phyloP scores from a whole-genome alignment of 768 basidiomycete species.

The Suillus decipiens region DNA sequence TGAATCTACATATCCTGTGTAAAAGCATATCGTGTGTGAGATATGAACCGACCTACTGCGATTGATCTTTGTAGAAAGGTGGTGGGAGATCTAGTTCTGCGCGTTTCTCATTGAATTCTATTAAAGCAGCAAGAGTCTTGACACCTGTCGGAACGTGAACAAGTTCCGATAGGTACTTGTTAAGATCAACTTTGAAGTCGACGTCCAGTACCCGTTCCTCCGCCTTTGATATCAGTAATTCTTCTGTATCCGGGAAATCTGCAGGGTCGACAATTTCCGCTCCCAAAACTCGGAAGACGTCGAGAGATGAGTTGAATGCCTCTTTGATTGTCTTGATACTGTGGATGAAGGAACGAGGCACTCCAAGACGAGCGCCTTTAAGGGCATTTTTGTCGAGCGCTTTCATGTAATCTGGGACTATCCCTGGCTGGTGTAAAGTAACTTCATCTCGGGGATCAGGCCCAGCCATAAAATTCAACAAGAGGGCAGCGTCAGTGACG shows the following conservation, averaged over 20 bases:
- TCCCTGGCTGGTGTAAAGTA: neutral
- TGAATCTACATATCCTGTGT: neutral
- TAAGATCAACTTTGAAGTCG: slow-evolving; percentile 57
- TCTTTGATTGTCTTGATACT: neutral
- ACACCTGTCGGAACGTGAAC: slow-evolving; percentile 61
- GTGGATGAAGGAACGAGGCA: neutral
- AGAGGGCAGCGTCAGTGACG: neutral
- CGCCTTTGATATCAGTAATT: slow-evolving; percentile 46
- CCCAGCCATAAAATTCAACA: neutral
- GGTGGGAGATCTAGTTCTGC: slow-evolving; percentile 46
- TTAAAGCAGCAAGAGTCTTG: slow-evolving; percentile 55
- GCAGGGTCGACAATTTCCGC: slow-evolving; percentile 48
- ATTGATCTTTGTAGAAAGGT: slow-evolving; percentile 39
- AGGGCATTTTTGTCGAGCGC: neutral
- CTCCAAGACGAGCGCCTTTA: neutral
- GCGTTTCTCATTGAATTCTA: slow-evolving; percentile 56
- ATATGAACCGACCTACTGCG: slow-evolving; percentile 27
- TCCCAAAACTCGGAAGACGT: neutral
- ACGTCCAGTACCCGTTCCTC: slow-evolving; percentile 53
- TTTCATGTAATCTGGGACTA: neutral
- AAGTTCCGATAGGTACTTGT: slow-evolving; percentile 48
- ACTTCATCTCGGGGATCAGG: neutral
- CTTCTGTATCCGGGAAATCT: slow-evolving; percentile 49
- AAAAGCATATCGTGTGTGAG: neutral
- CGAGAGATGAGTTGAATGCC: neutral